Evolutionary conservation across 2,329 filamentous ascomycete genomes (phyloP), one percentile per base, ranked within the genome.

Genomic region (Alternaria sp.): DNA sequence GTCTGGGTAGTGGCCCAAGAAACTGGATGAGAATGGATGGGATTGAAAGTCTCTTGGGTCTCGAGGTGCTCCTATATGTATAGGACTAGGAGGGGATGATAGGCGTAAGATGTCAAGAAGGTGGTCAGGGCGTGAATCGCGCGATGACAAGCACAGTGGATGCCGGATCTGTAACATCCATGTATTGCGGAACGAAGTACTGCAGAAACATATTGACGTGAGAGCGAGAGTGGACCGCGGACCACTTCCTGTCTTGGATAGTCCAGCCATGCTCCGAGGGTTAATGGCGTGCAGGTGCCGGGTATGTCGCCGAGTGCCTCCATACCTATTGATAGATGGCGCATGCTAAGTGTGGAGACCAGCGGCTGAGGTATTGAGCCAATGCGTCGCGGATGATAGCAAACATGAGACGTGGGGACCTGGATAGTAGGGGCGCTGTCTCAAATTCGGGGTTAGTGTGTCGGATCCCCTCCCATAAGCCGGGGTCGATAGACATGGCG

Each of bases 131-230:
- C 75, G 71, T 72, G 68, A 69, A 76, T 73, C 76, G 77, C 73
- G 67, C 73, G 70, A 77, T 78, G 74, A 73, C 71, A 74, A 73
- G 74, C 75, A 68, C 70, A 67, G 62, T 74, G 72, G 70, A 72
- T 76, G 72, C 74, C 76, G 77, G 76, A 75, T 78, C 73, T 75
- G 75, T 76, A 70, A 72, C 74, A 74, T 73, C 71, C 74, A 74
- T 77, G 71, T 74, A 75, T 73, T 75, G 72, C 78, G 75, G 77
- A 76, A 75, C 76, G 72, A 77, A 73, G 76, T 79, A 78, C 75
- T 79, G 73, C 73, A 77, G 73, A 71, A 77, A 71, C 74, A 75
- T 75, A 73, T 80, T 80, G 78, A 79, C 77, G 74, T 80, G 77
- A 80, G 76, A 70, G 73, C 66, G 58, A 74, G 68, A 74, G 73